These are phyloP conservation scores for Artemisia tridentata DNA, from an alignment of 129 eudicot genomes.

Conservation along the genomic window DNA sequence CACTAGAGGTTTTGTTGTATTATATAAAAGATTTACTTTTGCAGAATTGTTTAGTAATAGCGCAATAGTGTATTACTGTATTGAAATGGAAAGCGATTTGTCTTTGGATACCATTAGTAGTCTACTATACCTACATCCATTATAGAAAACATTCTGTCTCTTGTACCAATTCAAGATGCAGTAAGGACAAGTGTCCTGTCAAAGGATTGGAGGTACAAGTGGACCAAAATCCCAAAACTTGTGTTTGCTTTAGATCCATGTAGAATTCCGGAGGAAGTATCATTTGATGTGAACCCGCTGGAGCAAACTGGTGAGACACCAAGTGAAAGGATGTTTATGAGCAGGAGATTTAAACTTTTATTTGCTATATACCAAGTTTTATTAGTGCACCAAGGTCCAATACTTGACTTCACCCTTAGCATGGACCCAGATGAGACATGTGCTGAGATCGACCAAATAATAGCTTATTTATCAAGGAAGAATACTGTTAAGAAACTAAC, in stretches of 20 bases:
- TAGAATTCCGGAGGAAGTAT: neutral
- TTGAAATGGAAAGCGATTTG: neutral
- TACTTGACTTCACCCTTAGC: slow-evolving; percentile 8
- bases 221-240: neutral
- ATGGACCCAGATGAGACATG: neutral
- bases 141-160: neutral
- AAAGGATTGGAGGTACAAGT: neutral
- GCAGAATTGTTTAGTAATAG: too few relatives aligned
- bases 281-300: neutral
- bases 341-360: neutral
- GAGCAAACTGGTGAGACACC: too few relatives aligned
- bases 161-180: neutral
- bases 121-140: neutral
- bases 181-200: neutral
- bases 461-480: neutral
- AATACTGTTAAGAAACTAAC: neutral
- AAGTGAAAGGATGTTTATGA: neutral
- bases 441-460: slow-evolving; percentile 1
- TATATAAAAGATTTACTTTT: too few relatives aligned
- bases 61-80: too few relatives aligned
- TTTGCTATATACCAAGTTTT: slow-evolving; percentile 18
- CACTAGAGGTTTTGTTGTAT: too few relatives aligned
- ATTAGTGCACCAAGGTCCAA: slow-evolving; percentile 11
- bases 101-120: neutral
- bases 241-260: neutral